Conservation (phyloP, 2,329 filamentous ascomycete genomes). For the Penicillium sp. region DNA sequence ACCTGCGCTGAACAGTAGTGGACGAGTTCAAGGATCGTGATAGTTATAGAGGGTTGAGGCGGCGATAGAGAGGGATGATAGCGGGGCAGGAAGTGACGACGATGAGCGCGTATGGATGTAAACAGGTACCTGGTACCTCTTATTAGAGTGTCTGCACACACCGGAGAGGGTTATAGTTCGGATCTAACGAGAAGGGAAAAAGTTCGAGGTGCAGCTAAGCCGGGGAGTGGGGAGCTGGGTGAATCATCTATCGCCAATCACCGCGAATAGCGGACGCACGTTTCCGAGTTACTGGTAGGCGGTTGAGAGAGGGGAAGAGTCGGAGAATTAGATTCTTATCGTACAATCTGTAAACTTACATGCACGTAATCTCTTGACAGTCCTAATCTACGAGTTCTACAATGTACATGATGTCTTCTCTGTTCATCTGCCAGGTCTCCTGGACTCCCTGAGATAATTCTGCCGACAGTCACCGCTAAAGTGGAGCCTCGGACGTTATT, state of each 20-base stretch:
- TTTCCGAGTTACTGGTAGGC: slow-evolving; percentile 12
- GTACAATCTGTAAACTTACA: too few relatives aligned
- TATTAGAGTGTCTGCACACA: background rate
- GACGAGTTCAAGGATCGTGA: background rate
- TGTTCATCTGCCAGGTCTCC: background rate
- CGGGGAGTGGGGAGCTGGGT: slow-evolving; percentile 20
- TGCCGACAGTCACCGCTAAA: background rate
- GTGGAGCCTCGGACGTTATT: background rate
- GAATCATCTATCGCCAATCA: slow-evolving; percentile 21
- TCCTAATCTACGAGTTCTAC: too few relatives aligned
- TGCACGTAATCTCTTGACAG: too few relatives aligned
- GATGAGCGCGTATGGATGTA: background rate
- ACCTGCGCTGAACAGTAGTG: background rate
- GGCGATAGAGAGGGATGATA: slow-evolving; percentile 1
- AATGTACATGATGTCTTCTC: background rate
- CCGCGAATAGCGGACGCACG: slow-evolving; percentile 19
- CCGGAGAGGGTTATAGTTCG: background rate
- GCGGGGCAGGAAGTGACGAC: background rate
- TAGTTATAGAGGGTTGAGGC: background rate
- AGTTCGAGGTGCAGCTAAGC: slow-evolving; percentile 14
- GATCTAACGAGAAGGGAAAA: slow-evolving; percentile 5
- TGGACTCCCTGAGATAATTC: background rate
- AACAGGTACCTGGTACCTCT: slow-evolving; percentile 7
- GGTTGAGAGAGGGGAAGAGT: background rate
- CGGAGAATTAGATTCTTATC: too few relatives aligned